Percentiles rank a stretch among this genome's conserved stretches.
Evolutionary conservation across 169 alveolate genomes (phyloP).

Genomic region (Cryptosporidium sp.): DNA sequence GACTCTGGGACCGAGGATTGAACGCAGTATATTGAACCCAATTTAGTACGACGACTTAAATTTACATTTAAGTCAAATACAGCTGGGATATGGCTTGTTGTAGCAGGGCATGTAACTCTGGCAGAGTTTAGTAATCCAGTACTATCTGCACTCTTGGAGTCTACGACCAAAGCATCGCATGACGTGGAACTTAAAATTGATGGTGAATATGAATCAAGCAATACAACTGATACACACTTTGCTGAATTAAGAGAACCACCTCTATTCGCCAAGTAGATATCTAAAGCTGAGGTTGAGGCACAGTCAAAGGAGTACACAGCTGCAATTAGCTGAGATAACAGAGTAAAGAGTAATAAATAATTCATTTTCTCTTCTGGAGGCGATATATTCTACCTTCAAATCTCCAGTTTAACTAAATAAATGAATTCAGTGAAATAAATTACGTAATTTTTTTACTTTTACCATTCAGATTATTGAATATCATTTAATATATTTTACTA

Average conservation of each 20-base stretch:
- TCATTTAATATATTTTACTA: too few relatives aligned
- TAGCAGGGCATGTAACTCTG: constrained; percentile 37
- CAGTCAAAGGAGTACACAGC: constrained; percentile 34
- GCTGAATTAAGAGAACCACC: constrained; percentile 58
- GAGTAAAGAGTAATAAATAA: constrained; percentile 2
- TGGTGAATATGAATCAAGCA: neutral
- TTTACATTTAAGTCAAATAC: neutral
- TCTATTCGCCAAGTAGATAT: neutral
- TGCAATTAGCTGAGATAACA: neutral
- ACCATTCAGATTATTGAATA: too few relatives aligned
- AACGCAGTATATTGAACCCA: constrained; percentile 51
- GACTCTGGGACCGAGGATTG: neutral
- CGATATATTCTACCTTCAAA: neutral
- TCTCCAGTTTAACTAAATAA: neutral
- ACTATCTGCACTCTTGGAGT: neutral
- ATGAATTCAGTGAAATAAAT: too few relatives aligned
- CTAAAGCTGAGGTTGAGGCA: neutral
- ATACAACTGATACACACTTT: constrained; percentile 31
- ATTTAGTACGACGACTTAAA: neutral
- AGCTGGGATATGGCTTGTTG: neutral
- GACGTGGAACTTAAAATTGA: neutral
- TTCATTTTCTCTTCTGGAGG: constrained; percentile 4
- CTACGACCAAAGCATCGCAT: constrained; percentile 63
- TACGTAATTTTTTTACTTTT: too few relatives aligned
- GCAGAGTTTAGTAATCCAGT: neutral